Evolutionary conservation across 805 yeast genomes (phyloP).

Genomic region (Candida vaughaniae): DNA sequence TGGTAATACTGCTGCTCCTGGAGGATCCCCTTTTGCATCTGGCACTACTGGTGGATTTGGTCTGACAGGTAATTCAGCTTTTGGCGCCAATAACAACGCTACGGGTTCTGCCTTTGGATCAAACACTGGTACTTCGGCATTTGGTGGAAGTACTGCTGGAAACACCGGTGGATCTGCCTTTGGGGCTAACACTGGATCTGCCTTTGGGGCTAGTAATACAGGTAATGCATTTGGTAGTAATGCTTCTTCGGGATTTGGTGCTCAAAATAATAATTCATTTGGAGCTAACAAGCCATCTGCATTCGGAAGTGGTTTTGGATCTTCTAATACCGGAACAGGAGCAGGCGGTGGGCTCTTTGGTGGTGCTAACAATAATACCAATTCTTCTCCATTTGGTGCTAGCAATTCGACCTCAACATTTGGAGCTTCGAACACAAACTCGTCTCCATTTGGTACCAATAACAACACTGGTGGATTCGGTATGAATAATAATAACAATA

Average conservation of each 20-base stretch:
- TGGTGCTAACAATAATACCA: constrained; percentile 24
- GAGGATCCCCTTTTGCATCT: constrained; percentile 16
- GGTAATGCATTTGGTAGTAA: constrained; percentile 15
- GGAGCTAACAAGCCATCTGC: constrained; percentile 18
- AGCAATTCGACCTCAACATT: constrained; percentile 14
- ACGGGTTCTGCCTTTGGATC: constrained; percentile 32
- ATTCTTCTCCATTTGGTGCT: constrained; percentile 23
- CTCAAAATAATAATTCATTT: constrained; percentile 21
- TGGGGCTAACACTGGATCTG: constrained; percentile 27
- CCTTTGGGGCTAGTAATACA: constrained; percentile 36
- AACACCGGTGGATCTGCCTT: constrained; percentile 21
- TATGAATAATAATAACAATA: constrained; percentile 10
- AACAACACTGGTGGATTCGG: constrained; percentile 23
- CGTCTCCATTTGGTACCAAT: constrained; percentile 12
- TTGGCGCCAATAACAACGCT: constrained; percentile 8
- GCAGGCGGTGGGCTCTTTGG: constrained; percentile 18
- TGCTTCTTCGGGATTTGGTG: constrained; percentile 9
- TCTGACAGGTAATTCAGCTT: not conserved
- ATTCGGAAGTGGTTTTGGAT: constrained; percentile 19
- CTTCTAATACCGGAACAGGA: constrained; percentile 13
- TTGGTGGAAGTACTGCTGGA: constrained; percentile 4
- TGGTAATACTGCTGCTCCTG: constrained; percentile 13
- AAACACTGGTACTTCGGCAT: constrained; percentile 14
- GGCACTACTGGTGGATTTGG: constrained; percentile 1
- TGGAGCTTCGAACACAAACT: constrained; percentile 24